Evolutionary conservation across 208 protist species (phyloP).

Genomic region (Polymyxa betae): DNA sequence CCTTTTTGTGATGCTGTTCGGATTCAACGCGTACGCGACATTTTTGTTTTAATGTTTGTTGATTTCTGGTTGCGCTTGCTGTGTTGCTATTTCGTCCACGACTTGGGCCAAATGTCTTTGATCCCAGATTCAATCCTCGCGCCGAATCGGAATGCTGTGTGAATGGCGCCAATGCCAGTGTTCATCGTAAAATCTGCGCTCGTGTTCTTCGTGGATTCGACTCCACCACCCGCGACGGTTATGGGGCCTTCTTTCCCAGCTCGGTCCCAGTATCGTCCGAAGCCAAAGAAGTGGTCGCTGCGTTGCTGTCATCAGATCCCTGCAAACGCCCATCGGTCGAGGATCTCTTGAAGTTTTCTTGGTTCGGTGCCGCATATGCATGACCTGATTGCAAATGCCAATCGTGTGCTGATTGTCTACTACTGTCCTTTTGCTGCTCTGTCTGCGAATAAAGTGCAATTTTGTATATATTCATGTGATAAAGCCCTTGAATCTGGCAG

Average conservation of each 20-base stretch:
- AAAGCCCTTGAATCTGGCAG: no score
- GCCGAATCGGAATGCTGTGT: neutral
- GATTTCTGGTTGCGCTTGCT: no score
- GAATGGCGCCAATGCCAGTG: neutral
- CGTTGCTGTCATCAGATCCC: neutral
- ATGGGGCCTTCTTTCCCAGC: neutral
- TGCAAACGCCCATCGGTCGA: neutral
- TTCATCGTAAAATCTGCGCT: neutral
- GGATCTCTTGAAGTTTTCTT: neutral
- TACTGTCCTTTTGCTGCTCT: no score
- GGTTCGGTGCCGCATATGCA: no score
- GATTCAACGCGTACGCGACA: neutral
- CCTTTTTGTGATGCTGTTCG: conserved; percentile 9
- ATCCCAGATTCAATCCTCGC: neutral
- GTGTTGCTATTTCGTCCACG: no score
- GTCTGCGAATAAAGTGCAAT: no score
- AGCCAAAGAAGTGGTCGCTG: neutral
- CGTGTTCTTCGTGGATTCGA: neutral
- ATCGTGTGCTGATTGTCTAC: no score
- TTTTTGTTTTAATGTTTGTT: neutral
- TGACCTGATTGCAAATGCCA: no score
- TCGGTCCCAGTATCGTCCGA: neutral
- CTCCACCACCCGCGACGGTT: neutral
- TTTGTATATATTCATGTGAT: no score
- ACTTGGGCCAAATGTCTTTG: no score